Evolutionary conservation across 208 protist species (phyloP).

Genomic region (Wallacemonas collosoma): DNA sequence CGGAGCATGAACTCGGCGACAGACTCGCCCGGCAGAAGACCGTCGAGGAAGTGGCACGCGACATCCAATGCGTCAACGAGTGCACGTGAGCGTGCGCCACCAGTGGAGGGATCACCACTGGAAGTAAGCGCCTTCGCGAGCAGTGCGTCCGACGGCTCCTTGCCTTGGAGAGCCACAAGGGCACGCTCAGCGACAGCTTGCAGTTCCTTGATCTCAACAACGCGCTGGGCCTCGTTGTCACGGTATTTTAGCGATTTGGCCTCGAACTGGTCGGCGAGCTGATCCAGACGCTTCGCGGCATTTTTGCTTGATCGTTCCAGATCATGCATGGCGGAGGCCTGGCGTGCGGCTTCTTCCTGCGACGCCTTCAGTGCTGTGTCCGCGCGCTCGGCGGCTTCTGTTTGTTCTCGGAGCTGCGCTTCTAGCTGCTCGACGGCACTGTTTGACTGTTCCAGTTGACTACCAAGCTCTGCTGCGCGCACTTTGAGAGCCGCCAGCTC

Average conservation of each 20-base stretch:
- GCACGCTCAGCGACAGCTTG: conserved; percentile 1
- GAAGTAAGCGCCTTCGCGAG: not conserved
- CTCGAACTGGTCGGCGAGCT: conserved; percentile 14
- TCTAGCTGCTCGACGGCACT: conserved; percentile 4
- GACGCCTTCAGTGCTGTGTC: not conserved
- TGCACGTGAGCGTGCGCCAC: not conserved
- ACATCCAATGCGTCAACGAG: conserved; percentile 14
- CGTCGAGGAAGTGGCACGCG: not conserved
- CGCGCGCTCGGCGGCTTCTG: conserved; percentile 7
- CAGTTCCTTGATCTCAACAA: conserved; percentile 10
- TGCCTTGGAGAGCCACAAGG: not conserved
- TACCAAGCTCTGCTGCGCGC: conserved; percentile 2
- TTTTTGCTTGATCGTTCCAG: conserved; percentile 4
- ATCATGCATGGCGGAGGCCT: conserved; percentile 1
- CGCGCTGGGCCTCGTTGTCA: conserved; percentile 13
- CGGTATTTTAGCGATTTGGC: not conserved
- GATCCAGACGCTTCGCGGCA: conserved; percentile 14
- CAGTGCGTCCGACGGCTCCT: conserved; percentile 9
- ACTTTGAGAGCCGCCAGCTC: conserved; percentile 6
- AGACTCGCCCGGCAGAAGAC: not conserved
- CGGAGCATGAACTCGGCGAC: conserved; percentile 1
- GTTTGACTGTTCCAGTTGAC: conserved; percentile 4
- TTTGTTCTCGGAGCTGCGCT: conserved; percentile 7
- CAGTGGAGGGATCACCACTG: not conserved
- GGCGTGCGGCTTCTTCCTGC: conserved; percentile 17